Evolutionary conservation across 108 stramenopile genomes (phyloP), one percentile per base, ranked within the genome.

Genomic region (Nannochloropsis granulata): DNA sequence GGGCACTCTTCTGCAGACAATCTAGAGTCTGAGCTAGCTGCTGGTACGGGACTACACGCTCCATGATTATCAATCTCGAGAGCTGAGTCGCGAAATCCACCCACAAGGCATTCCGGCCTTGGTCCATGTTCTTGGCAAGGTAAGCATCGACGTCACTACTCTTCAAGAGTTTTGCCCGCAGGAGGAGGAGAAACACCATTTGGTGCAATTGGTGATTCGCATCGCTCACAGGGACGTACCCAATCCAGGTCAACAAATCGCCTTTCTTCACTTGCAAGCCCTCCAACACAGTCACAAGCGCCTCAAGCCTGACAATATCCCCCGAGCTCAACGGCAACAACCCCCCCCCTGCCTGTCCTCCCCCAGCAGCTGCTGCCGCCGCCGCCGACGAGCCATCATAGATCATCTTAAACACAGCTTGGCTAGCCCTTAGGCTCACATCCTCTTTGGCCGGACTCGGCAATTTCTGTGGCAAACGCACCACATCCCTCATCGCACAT

Each of bases 331-430:
- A 71, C 21, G 56, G n/a, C 16, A n/a, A 71, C 56, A 71, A 10
- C 21, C 56, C 56, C 10, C 56, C 56, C 21, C 56, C n/a, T n/a
- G 56, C 56, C n/a, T 16, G 21, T 5, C 56, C 56, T 71, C 56
- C 56, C n/a, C 56, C 56, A 2, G n/a, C 56, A n/a, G 56, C 16
- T n/a, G 56, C 56, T 34, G 34, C 34, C 5, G 34, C 34, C 34
- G 5, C 34, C 34, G 34, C 34, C 34, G 34, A 34, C 56, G 95
- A 85, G 56, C 87, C 84, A 85, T 99, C 97, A 85, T 97, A 98
- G 16, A 98, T 90, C n/a, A 94, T 92, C 91, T 97, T 96, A 93
- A 99, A 98, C 82, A 98, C 94, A 14, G 92, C 91, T 84, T 97
- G 96, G 1, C 96, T 94, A 82, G 97, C 97, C 78, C 91, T 93